Conservation (phyloP, 352 stramenopile species). For the Phytophthora sp. region DNA sequence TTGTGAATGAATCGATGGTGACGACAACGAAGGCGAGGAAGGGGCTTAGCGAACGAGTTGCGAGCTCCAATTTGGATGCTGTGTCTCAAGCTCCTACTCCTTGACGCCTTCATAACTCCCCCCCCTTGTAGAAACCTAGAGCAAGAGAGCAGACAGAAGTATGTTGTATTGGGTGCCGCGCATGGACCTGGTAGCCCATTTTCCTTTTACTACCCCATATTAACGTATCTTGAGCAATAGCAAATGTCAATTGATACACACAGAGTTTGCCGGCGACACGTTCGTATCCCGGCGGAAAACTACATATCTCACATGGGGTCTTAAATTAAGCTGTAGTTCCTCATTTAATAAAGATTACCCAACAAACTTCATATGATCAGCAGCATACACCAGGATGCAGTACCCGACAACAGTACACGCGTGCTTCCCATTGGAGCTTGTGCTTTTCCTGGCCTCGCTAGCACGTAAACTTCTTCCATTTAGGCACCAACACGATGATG, state of each 20-base stretch:
- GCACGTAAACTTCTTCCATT: too few species aligned
- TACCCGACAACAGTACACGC: too few species aligned
- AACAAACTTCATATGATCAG: too few species aligned
- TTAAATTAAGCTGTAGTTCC: too few species aligned
- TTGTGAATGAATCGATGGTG: slow-evolving; percentile 32
- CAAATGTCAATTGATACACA: slow-evolving; percentile 22
- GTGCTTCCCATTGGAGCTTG: too few species aligned
- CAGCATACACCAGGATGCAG: too few species aligned
- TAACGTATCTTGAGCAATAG: slow-evolving; percentile 36
- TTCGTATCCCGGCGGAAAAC: too few species aligned
- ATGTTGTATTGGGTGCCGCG: slow-evolving; percentile 38
- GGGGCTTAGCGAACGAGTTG: background rate
- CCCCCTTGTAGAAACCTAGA: slow-evolving; percentile 48
- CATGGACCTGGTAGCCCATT: slow-evolving; percentile 25
- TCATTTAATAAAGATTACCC: too few species aligned
- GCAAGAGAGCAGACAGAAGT: slow-evolving; percentile 35
- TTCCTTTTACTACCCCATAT: slow-evolving; percentile 30
- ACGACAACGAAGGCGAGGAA: background rate
- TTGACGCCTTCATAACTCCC: slow-evolving; percentile 13
- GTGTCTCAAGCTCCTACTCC: background rate
- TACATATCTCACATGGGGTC: too few species aligned
- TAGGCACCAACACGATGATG: too few species aligned
- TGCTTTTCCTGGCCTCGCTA: too few species aligned
- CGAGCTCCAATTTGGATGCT: background rate
- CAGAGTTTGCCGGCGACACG: too few species aligned